Conservation (phyloP, 1,284 basidiomycete species). For the Boletus hoseneyae region DNA sequence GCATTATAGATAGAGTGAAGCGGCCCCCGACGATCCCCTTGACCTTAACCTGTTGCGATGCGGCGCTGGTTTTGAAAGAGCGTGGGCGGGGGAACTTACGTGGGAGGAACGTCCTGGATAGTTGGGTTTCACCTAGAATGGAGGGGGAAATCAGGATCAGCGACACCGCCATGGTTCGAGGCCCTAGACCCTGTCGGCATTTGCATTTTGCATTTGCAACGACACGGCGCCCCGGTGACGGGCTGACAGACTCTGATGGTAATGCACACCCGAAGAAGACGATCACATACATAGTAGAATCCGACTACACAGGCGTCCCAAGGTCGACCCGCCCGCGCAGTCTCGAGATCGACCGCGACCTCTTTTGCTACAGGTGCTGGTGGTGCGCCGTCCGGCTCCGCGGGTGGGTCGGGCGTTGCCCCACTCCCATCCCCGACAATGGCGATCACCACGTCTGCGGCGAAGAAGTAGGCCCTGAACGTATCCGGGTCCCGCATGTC, state of each 20-base stretch:
- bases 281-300: slow-evolving; percentile 71
- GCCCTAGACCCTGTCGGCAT: slow-evolving; percentile 7
- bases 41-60: not conserved
- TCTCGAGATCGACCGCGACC: slow-evolving; percentile 39
- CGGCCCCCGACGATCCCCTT: slow-evolving; percentile 1
- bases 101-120: slow-evolving; percentile 93
- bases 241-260: not conserved
- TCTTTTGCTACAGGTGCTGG: slow-evolving; percentile 24
- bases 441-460: slow-evolving; percentile 73
- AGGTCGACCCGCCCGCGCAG: slow-evolving; percentile 43
- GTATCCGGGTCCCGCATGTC: slow-evolving; percentile 46
- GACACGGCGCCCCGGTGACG: not conserved
- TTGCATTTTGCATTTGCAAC: not conserved
- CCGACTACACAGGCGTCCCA: slow-evolving; percentile 77
- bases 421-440: slow-evolving; percentile 37
- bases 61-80: not conserved
- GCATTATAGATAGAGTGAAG: not conserved
- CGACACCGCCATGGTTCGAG: not conserved
- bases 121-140: slow-evolving; percentile 75
- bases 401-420: not conserved
- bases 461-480: slow-evolving; percentile 75
- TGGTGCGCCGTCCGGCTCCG: not conserved
- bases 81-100: slow-evolving; percentile 47
- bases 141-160: slow-evolving; percentile 12
- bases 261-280: not conserved